Evolutionary conservation across 1,284 basidiomycete species (phyloP).

Genomic region (Moniliella sp.): DNA sequence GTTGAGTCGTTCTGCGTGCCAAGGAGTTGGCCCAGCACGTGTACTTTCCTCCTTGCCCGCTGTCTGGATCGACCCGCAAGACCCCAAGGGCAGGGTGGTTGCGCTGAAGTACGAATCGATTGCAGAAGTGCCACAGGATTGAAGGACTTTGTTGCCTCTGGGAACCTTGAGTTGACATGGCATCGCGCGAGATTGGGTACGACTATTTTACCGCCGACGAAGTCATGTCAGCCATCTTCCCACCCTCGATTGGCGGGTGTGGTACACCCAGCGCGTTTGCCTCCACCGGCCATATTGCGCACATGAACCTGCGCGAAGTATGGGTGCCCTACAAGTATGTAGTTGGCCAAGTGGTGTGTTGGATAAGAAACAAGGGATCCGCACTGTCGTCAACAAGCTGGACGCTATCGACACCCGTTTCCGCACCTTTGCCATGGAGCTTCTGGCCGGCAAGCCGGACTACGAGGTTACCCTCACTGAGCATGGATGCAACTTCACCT

Average conservation of each 20-base stretch:
- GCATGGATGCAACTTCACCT: slow-evolving; percentile 61
- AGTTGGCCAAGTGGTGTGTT: slow-evolving; percentile 79
- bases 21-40: no score
- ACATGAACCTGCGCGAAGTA: slow-evolving; percentile 71
- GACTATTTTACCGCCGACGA: slow-evolving; percentile 44
- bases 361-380: no score
- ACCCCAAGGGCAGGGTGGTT: no score
- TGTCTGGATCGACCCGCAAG: no score
- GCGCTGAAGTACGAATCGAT: no score
- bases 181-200: neutral
- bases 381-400: slow-evolving; percentile 87
- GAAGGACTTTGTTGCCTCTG: no score
- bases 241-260: slow-evolving; percentile 50
- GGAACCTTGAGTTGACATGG: no score
- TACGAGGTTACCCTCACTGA: slow-evolving; percentile 44
- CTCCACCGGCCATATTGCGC: slow-evolving; percentile 69
- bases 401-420: slow-evolving; percentile 67
- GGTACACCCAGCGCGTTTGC: slow-evolving; percentile 71
- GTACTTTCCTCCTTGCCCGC: no score
- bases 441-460: slow-evolving; percentile 69
- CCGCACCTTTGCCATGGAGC: slow-evolving; percentile 88
- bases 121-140: no score
- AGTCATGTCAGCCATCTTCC: slow-evolving; percentile 55
- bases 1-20: no score
- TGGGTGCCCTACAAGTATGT: slow-evolving; percentile 74